These are phyloP conservation scores for Pulveroboletus ravenelii DNA, from an alignment of 768 basidiomycete species.

Conservation along the genomic window DNA sequence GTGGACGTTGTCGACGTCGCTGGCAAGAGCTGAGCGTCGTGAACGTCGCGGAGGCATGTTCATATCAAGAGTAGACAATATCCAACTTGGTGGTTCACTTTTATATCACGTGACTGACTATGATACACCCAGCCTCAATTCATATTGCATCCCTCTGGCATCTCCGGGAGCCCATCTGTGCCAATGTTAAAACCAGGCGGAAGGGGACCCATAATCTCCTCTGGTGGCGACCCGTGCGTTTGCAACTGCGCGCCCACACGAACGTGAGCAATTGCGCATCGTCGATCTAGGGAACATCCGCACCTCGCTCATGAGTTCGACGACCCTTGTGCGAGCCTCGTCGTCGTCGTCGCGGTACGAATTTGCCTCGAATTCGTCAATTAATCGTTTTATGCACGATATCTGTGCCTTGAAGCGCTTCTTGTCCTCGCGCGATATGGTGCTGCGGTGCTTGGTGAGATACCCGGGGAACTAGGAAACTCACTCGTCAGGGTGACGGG, in stretches of 20 bases:
- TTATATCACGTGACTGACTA: conserved; percentile 9
- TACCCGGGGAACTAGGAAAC: conserved; percentile 68
- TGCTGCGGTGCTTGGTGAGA: conserved; percentile 50
- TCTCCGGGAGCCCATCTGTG: conserved; percentile 48
- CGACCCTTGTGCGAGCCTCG: conserved; percentile 43
- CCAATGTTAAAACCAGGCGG: conserved; percentile 64
- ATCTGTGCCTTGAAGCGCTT: conserved; percentile 63
- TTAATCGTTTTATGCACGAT: conserved; percentile 49
- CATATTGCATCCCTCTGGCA: conserved; percentile 32
- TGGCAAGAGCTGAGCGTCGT: conserved; percentile 11
- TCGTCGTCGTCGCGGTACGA: conserved; percentile 53
- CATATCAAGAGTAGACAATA: conserved; percentile 7
- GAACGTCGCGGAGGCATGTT: conserved; percentile 17
- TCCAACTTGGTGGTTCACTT: not conserved
- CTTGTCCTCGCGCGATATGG: conserved; percentile 54
- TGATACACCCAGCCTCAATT: not conserved
- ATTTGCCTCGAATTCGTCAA: conserved; percentile 61
- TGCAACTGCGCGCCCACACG: conserved; percentile 46
- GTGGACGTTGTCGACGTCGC: not conserved
- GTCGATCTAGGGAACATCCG: not conserved
- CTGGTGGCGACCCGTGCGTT: conserved; percentile 68
- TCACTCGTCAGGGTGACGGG: conserved; percentile 1
- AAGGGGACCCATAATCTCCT: conserved; percentile 78
- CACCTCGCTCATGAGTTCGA: conserved; percentile 76
- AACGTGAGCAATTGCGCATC: not conserved